phyloP scores from a whole-genome alignment of 441 rosid species.

The Lepidium campestre region DNA sequence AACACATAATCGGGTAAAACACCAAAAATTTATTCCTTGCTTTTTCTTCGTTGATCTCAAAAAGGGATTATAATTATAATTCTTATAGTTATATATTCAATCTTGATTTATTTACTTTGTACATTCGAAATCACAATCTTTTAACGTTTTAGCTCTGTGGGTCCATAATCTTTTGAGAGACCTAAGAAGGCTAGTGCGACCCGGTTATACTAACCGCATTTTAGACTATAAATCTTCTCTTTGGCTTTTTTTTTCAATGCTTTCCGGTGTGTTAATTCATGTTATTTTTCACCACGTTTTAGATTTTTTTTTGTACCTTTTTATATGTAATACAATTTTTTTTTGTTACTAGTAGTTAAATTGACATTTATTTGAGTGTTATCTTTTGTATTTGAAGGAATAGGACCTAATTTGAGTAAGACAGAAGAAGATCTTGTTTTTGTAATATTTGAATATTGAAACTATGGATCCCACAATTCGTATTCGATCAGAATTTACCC shows the following conservation, averaged over 20 bases:
- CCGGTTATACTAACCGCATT: conserved; percentile 27
- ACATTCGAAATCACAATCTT: conserved; percentile 16
- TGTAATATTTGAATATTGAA: neutral
- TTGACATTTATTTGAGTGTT: neutral
- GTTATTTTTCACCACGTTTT: conserved; percentile 1
- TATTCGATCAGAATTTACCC: neutral
- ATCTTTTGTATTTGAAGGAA: neutral
- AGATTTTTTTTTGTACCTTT: neutral
- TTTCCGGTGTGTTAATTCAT: neutral
- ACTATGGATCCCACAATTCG: neutral
- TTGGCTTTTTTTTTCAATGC: neutral
- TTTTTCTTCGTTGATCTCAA: neutral
- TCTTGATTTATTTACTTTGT: conserved; percentile 13
- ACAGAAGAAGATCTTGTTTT: too few species aligned
- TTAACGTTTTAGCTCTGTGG: conserved; percentile 11
- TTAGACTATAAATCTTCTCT: conserved; percentile 4
- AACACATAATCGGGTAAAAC: conserved; percentile 15
- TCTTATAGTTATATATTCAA: conserved; percentile 16
- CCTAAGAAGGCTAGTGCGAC: conserved; percentile 16
- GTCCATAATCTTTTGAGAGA: conserved; percentile 25
- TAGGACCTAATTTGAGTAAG: too few species aligned
- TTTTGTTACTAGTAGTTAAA: neutral
- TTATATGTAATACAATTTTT: neutral
- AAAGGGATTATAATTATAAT: neutral
- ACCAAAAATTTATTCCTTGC: conserved; percentile 5